Evolutionary conservation across 495 filamentous ascomycete species (phyloP), one percentile per base, ranked within the genome.

Genomic region (Annulohypoxylon nitens): DNA sequence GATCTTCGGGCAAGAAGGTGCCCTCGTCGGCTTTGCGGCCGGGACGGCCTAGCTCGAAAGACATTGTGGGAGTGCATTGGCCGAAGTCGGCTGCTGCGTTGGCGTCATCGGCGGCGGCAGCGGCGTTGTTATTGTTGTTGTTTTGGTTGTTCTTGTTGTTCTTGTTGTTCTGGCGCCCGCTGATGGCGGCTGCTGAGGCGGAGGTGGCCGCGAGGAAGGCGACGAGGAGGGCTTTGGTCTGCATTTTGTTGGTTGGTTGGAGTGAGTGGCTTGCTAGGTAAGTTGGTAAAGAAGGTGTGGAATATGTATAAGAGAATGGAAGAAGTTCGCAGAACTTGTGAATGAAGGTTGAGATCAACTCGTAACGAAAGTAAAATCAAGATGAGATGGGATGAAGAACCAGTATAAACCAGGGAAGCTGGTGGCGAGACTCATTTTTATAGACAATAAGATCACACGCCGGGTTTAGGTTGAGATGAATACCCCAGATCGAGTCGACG

Each of bases 321-420:
- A 57, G 30, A 57, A 57, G 53, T 57, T 57, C 53, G 53, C 53
- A 37, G 53, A 57, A 57, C 53, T 57, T 57, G 30, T 57, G 16
- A 55, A 12, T 55, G 25, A 55, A 34, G 26, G 12, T 55, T 34
- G 53, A 57, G 53, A 37, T 57, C 53, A 57, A 57, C 53, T 57
- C 53, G 53, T 36, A 57, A 57, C 53, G 53, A 57, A 57, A 4
- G 53, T 57, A 57, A 57, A 20, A 20, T 57, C 23, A 26, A 51
- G 18, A 51, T 26, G 25, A 3, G 25, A 54, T 57, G 30, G 14
- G 33, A 57, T 57, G n/a, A 10, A 20, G n/a, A 57, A 9, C 12
- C 14, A 5, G 3, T 20, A n/a, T 16, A 4, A 37, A 33, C 4
- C 11, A 2, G 14, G 14, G 53, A 37, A 57, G 33, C 16, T 20